Conservation (phyloP, 163 green algal genomes). For the Scenedesmus sp. region DNA sequence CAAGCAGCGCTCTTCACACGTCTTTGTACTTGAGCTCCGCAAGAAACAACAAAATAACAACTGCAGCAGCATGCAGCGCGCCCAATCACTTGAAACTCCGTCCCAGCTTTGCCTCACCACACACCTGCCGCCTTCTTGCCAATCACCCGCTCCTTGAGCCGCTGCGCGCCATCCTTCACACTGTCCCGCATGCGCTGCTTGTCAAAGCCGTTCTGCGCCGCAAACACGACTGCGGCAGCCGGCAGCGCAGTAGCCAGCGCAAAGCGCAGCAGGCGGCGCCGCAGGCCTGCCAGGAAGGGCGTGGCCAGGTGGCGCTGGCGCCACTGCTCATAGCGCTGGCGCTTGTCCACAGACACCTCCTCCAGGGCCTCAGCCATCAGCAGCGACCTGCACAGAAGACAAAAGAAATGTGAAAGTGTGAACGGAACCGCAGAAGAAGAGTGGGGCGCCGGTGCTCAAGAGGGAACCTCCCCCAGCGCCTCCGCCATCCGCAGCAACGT, state of each 20-base stretch:
- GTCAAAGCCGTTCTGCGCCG: conserved; percentile 44
- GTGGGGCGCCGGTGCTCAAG: too few relatives aligned
- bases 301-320: conserved; percentile 20
- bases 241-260: conserved; percentile 24
- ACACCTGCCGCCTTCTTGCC: background rate
- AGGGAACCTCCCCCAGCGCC: too few relatives aligned
- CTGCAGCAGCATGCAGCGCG: background rate
- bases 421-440: too few relatives aligned
- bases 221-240: conserved; percentile 41
- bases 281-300: conserved; percentile 40
- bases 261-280: conserved; percentile 42
- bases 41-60: background rate
- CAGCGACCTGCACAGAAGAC: conserved; percentile 50
- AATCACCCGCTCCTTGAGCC: conserved; percentile 13
- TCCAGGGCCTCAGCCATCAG: conserved; percentile 52
- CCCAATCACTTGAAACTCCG: background rate
- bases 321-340: conserved; percentile 49
- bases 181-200: conserved; percentile 11
- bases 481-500: too few relatives aligned
- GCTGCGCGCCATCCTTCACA: background rate
- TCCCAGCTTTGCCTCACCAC: background rate
- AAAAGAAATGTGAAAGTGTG: too few relatives aligned
- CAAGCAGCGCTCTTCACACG: background rate
- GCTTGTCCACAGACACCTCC: conserved; percentile 41
- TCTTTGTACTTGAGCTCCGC: too few relatives aligned